These are phyloP conservation scores for Botrytis cinerea DNA, from an alignment of 2,329 filamentous ascomycete species.

Conservation along the genomic window DNA sequence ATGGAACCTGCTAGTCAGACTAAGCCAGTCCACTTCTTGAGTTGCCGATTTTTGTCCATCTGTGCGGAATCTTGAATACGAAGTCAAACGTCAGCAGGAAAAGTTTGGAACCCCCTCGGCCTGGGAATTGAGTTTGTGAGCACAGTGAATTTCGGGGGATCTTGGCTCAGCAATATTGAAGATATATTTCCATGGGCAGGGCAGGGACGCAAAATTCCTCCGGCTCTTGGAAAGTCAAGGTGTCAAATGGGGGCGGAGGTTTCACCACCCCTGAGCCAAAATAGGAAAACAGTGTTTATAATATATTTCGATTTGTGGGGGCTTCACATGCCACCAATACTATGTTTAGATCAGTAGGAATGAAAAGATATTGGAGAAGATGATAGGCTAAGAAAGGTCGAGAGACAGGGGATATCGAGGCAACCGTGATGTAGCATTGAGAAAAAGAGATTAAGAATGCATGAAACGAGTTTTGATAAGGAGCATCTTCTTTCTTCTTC, in stretches of 20 bases:
- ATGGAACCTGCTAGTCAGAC: not conserved
- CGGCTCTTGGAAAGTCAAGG: slow-evolving; percentile 7
- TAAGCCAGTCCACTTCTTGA: not conserved
- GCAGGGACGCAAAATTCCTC: not conserved
- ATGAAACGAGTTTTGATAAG: slow-evolving; percentile 21
- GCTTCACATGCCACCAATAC: not conserved
- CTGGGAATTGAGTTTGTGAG: not conserved
- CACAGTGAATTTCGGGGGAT: not conserved
- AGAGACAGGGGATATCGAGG: slow-evolving; percentile 1
- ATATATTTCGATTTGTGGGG: slow-evolving; percentile 9
- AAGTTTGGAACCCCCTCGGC: not conserved
- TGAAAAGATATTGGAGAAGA: not conserved
- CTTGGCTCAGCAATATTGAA: not conserved
- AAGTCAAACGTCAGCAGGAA: not conserved
- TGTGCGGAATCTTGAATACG: slow-evolving; percentile 14
- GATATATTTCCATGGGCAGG: not conserved
- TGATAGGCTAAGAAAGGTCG: not conserved
- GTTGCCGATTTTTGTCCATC: not conserved
- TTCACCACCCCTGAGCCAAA: slow-evolving; percentile 14
- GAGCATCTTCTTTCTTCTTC: slow-evolving; percentile 15
- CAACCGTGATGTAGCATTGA: slow-evolving; percentile 5
- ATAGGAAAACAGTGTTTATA: not conserved
- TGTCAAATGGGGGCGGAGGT: slow-evolving; percentile 9
- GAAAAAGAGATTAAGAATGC: slow-evolving; percentile 20
- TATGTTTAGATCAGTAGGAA: slow-evolving; percentile 18